Base-by-base conservation (phyloP, 2,329 filamentous ascomycete genomes). In the Ilyonectria sp. region DNA sequence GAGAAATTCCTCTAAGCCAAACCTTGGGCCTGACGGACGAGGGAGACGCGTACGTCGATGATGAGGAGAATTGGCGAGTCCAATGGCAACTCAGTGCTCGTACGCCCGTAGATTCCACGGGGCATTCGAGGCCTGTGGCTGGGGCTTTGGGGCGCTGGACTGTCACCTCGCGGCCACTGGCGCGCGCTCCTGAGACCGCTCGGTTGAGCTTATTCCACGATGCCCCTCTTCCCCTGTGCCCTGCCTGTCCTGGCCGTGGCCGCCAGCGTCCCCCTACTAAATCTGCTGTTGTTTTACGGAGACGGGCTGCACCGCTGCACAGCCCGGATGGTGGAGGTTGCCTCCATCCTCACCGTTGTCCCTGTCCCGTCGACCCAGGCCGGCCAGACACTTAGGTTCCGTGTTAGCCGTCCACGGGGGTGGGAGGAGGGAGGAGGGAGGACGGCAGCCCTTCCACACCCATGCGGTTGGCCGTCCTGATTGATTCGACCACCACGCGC, bases 241-340 rank as follows among this genome's bases (percentile, higher is more conserved):
- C 46, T 52, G 33, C 10, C 46, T 49, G 19, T 17, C 15, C 15
- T 43, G 40, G 6, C 40, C 37, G 37, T 40, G 26, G n/a, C 43
- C 46, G 47, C 54, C 37, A 35, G 54, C 44, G 44, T 43, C 44
- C 33, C 29, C 43, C 21, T 44, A 60, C 29, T 40, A 52, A 59
- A 58, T 59, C 61, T 64, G 61, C 63, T 57, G 63, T 56, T 65
- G 50, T 53, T 53, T 35, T 53, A 53, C 50, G 47, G 47, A 50
- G 47, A 50, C 47, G 26, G 46, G 23, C 46, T 49, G 46, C 47
- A 17, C 47, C 33, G 26, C 63, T 61, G 53, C 58, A 62, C 63
- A 66, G 58, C 63, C 63, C 58, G 53, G 46, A 49, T 52, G 53
- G 63, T 62, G 63, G 63, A 66, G 63, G 58, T 57, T 13, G 60